Percentiles rank a stretch among this genome's conserved stretches.
phyloP scores from a whole-genome alignment of 1,139 yeast species.

The Maudiozyma humilis region DNA sequence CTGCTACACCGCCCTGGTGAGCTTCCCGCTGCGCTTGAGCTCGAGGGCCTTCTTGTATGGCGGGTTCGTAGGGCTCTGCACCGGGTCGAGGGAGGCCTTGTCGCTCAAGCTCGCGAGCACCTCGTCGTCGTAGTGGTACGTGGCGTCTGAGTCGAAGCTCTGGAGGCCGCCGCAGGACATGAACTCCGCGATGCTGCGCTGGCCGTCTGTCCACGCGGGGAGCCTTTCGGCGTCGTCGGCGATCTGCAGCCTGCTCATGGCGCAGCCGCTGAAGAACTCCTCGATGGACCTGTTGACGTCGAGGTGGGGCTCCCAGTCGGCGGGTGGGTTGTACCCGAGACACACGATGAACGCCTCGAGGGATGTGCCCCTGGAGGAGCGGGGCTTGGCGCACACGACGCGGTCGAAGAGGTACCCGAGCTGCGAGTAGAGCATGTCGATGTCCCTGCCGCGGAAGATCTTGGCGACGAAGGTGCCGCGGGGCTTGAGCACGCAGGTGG shows the following conservation, averaged over 20 bases:
- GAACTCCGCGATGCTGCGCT: slow-evolving; percentile 72
- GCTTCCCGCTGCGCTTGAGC: slow-evolving; percentile 62
- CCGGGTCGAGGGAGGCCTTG: slow-evolving; percentile 55
- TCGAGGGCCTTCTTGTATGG: slow-evolving; percentile 90
- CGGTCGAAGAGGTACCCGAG: slow-evolving; percentile 73
- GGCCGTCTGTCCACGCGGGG: slow-evolving; percentile 43
- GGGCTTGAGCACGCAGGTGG: slow-evolving; percentile 76
- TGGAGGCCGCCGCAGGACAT: slow-evolving; percentile 88
- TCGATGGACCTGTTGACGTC: slow-evolving; percentile 59
- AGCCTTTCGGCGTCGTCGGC: slow-evolving; percentile 31
- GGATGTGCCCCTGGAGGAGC: slow-evolving; percentile 89
- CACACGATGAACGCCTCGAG: slow-evolving; percentile 92
- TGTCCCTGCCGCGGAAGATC: slow-evolving; percentile 91
- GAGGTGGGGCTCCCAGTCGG: slow-evolving; percentile 68
- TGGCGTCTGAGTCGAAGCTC: slow-evolving; percentile 89
- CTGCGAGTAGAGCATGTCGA: slow-evolving; percentile 83
- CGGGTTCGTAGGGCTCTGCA: slow-evolving; percentile 92
- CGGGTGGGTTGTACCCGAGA: slow-evolving; percentile 71
- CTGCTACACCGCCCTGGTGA: slow-evolving; percentile 21
- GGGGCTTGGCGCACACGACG: slow-evolving; percentile 91
- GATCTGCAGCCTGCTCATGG: slow-evolving; percentile 45
- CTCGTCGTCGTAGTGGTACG: slow-evolving; percentile 51
- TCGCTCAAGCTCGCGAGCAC: slow-evolving; percentile 3
- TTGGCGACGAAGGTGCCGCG: slow-evolving; percentile 95
- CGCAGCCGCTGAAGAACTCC: slow-evolving; percentile 66